A percentile compares a stretch with the other conserved stretches of the same genome.
These are phyloP conservation scores for Dissophora ornata DNA, from an alignment of 192 early-diverging fungal genomes.

Conservation along the genomic window DNA sequence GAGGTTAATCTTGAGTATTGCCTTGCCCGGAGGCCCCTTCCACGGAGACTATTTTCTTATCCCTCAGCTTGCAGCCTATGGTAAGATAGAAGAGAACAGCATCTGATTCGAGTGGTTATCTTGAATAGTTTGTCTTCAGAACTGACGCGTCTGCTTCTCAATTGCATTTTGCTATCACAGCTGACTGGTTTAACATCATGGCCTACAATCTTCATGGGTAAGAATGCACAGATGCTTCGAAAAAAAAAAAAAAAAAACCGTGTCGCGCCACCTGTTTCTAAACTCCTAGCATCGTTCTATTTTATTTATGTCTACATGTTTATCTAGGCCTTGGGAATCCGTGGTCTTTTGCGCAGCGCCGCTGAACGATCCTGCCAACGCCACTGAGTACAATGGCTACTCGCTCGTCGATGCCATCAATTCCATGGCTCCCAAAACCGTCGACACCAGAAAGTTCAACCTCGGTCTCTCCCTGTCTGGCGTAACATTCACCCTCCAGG, in stretches of 20 bases:
- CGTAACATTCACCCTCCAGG: conserved; percentile 37
- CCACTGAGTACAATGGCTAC: conserved; percentile 24
- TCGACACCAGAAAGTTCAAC: conserved; percentile 40
- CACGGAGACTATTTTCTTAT: conserved; percentile 30
- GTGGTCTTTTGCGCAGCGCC: conserved; percentile 39
- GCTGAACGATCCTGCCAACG: conserved; percentile 16
- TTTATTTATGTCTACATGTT: too few relatives aligned
- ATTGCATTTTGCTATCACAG: conserved; percentile 1
- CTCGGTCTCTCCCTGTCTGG: conserved; percentile 34
- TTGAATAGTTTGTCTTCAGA: too few relatives aligned
- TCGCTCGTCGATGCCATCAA: conserved; percentile 23
- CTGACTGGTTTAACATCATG: conserved; percentile 44
- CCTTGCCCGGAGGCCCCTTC: conserved; percentile 35
- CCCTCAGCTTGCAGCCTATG: conserved; percentile 23
- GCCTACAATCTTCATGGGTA: conserved; percentile 39
- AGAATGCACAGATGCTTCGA: too few relatives aligned
- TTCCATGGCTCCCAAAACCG: conserved; percentile 35
- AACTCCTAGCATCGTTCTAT: neutral
- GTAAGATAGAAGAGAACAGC: too few relatives aligned
- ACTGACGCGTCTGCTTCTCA: too few relatives aligned
- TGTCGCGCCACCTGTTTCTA: too few relatives aligned
- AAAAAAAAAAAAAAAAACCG: too few relatives aligned
- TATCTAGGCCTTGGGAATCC: conserved; percentile 26
- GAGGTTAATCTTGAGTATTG: conserved; percentile 29
- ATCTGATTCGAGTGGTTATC: too few relatives aligned